phyloP scores from a whole-genome alignment of 345 rosid species.

The Gossypium herbaceum region DNA sequence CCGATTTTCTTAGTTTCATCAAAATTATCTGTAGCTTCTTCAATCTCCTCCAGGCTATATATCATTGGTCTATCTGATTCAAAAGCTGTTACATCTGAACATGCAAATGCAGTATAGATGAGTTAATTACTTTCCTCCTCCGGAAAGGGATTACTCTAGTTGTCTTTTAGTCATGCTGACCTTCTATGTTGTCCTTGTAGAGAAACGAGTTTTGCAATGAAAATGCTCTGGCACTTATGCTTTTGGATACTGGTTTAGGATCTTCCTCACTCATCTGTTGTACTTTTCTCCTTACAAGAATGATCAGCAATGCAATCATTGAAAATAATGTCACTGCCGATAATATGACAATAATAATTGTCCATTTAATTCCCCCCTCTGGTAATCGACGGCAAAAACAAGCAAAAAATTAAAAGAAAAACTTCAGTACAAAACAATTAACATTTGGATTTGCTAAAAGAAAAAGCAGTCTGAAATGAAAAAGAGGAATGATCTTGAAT shows the following conservation, averaged over 20 bases:
- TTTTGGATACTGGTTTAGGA: conserved; percentile 32
- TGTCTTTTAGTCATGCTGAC: conserved; percentile 28
- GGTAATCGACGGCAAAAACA: conserved; percentile 14
- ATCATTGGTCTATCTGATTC: conserved; percentile 52
- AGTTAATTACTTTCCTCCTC: not conserved
- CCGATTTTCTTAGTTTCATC: conserved; percentile 51
- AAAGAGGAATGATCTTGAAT: not conserved
- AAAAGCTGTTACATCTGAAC: conserved; percentile 36
- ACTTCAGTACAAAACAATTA: not conserved
- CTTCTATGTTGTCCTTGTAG: conserved; percentile 35
- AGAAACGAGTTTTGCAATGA: conserved; percentile 29
- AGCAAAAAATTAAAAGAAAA: conserved; percentile 4
- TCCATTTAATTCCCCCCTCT: conserved; percentile 33
- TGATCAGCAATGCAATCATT: conserved; percentile 15
- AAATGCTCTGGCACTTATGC: conserved; percentile 26
- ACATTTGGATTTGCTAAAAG: not conserved
- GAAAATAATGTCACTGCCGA: conserved; percentile 30
- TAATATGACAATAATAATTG: conserved; percentile 26
- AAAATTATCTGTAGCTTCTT: conserved; percentile 50
- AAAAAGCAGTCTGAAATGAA: not conserved
- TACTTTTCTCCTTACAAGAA: conserved; percentile 24
- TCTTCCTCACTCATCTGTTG: conserved; percentile 16
- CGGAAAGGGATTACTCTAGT: not conserved
- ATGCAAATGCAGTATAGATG: not conserved
- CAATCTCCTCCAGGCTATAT: conserved; percentile 42